Base-by-base conservation (phyloP, 148 eudicot species). In the Arbutus unedo region DNA sequence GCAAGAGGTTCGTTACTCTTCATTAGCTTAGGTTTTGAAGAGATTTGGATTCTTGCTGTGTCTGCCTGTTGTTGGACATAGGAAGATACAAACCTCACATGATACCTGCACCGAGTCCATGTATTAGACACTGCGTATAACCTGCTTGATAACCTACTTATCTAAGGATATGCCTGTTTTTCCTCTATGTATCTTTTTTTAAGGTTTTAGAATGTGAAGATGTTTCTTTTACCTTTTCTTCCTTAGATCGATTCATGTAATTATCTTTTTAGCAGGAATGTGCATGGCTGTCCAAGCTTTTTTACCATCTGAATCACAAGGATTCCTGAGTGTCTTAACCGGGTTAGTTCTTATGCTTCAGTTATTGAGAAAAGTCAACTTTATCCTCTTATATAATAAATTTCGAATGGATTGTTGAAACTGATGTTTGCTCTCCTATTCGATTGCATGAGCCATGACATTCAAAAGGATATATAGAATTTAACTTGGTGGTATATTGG, bases 201-300 rank as follows among this genome's bases (percentile, higher is more conserved):
- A n/a, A 8, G 38, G 8, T 57, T 13, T 49, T 21, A 48, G 41
- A 76, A 49, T 44, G 41, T 7, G 19, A 43, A 62, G 8, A 62
- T 9, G 51, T 44, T 41, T 41, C 6, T 60, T n/a, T 60, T 60
- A 21, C 6, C 25, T 64, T 25, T 66, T 41, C 38, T 21, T 4
- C 80, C 38, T 54, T 43, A 38, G 15, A 31, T 64, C 83, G 62
- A 73, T 81, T 80, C 3, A 8, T 77, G 8, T 74, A 38, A 76
- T 76, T 83, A 59, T 82, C 76, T 31, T 43, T 56, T 15, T 51
- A 25, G 77, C 91, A 94, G 98, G 98, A 83, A 87, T 95, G 93
- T 95, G 98, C 91, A 87, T 95, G 97, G 91, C 98, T 41, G 93
- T 95, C 86, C 96, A 92, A 90, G 98, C 98, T 9, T 95, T 93